A percentile compares a stretch with the other conserved stretches of the same genome.
These are phyloP conservation scores for Schizophyllum amplum DNA, from an alignment of 1,284 basidiomycete species.

Conservation along the genomic window DNA sequence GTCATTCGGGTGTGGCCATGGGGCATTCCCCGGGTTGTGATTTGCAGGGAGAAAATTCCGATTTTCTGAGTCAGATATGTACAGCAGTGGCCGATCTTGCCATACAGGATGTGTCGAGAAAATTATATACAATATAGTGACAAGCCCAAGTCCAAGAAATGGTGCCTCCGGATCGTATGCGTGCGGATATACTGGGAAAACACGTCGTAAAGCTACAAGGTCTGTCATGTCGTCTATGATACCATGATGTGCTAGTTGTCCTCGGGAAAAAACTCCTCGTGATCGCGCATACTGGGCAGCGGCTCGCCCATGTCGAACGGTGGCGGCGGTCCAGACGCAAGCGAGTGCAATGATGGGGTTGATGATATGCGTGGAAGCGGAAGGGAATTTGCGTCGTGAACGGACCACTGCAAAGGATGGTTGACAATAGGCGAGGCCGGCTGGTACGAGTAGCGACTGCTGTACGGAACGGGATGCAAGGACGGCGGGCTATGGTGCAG, in stretches of 20 bases:
- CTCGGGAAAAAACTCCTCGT: background rate
- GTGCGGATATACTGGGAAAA: background rate
- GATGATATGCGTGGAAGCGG: background rate
- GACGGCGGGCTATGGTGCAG: background rate
- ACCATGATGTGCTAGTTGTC: background rate
- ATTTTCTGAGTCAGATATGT: too few relatives aligned
- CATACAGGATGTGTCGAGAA: too few relatives aligned
- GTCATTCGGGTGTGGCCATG: too few relatives aligned
- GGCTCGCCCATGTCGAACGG: background rate
- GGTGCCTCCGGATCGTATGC: too few relatives aligned
- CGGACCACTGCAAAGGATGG: background rate
- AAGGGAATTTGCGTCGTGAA: background rate
- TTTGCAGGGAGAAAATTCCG: too few relatives aligned
- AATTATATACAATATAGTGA: too few relatives aligned
- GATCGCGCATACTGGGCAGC: background rate
- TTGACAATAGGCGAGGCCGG: background rate
- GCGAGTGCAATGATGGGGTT: background rate
- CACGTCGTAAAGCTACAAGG: background rate
- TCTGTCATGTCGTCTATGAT: background rate
- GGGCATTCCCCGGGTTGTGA: too few relatives aligned
- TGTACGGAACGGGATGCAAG: background rate
- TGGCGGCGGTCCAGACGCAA: background rate
- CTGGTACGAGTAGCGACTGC: background rate
- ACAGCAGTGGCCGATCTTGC: too few relatives aligned
- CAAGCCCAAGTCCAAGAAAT: too few relatives aligned